A percentile compares a stretch with the other conserved stretches of the same genome.
Evolutionary conservation across 441 rosid species (phyloP).

Genomic region (Jatropha multifida): DNA sequence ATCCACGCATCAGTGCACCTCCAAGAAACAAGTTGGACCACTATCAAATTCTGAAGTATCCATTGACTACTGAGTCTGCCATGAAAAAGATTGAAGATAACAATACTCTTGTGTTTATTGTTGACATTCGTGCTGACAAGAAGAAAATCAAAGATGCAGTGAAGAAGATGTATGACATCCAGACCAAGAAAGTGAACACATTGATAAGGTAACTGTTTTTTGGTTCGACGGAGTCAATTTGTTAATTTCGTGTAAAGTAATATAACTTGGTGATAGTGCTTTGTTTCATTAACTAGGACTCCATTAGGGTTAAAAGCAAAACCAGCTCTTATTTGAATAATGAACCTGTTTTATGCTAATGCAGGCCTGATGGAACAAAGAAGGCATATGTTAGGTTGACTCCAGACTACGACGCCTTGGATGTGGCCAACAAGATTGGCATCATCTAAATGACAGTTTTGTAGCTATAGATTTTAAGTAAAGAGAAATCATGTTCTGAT

Average conservation of each 20-base stretch:
- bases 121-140: conserved; percentile 87
- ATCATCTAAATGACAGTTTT: conserved; percentile 43
- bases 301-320: neutral
- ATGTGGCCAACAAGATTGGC: conserved; percentile 89
- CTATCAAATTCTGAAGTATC: conserved; percentile 72
- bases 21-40: conserved; percentile 74
- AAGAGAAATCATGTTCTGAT: neutral
- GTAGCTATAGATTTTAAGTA: conserved; percentile 32
- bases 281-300: neutral
- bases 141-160: conserved; percentile 90
- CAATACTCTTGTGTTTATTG: conserved; percentile 88
- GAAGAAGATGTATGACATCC: conserved; percentile 92
- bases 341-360: neutral
- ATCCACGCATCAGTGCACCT: conserved; percentile 65
- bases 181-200: conserved; percentile 91
- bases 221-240: no score
- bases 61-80: conserved; percentile 78
- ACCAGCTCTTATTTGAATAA: conserved; percentile 7
- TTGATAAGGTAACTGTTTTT: conserved; percentile 63
- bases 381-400: conserved; percentile 90
- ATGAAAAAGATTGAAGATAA: conserved; percentile 95
- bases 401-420: conserved; percentile 82
- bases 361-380: conserved; percentile 93
- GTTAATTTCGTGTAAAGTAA: neutral
- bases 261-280: neutral